Base-by-base conservation (phyloP, 768 basidiomycete genomes). In the Crepidotus variabilis region DNA sequence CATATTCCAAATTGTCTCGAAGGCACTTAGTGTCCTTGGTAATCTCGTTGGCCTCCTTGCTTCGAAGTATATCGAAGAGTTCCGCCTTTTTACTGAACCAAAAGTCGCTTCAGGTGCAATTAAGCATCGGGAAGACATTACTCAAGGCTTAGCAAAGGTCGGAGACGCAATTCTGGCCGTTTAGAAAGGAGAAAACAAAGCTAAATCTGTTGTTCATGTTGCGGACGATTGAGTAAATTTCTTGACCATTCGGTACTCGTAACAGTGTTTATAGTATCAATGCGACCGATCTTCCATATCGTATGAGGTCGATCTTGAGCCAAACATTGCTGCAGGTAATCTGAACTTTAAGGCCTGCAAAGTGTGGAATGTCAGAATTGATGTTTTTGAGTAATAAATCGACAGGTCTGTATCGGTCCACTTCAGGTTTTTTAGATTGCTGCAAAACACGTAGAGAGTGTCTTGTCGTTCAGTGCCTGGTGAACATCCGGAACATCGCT, bases 41-140 rank as follows among this genome's bases (percentile, higher is more conserved):
- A 80, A 85, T 65, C 67, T 79, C 49, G 68, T 76, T 11, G 47
- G 6, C 35, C 60, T 47, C 8, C 65, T 75, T 13, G 47, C 61
- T 2, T 59, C 64, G 6, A 78, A 78, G 60, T 75, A 78, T 63
- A 47, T 52, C 2, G 67, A 69, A 6, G 74, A 69, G 6, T 85
- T 85, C 67, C 75, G 74, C 51, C 63, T 64, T 9, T 70, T 65
- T 4, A 52, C 84, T 2, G 76, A 80, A 3, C 62, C 65, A 4
- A 67, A 70, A 45, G 60, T 84, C 32, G 76, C 72, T 2, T 70
- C 64, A 2, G 81, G 82, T 2, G 73, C 81, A 61, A 57, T 83
- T 50, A 79, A 78, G 63, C 72, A 76, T 48, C 67, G 59, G 7
- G 83, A 84, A 57, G 74, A 83, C 43, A 55, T 81, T 1, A 72